Evolutionary conservation across 495 filamentous ascomycete genomes (phyloP), one percentile per base, ranked within the genome.

Genomic region (Penicillium atrosanguineum): DNA sequence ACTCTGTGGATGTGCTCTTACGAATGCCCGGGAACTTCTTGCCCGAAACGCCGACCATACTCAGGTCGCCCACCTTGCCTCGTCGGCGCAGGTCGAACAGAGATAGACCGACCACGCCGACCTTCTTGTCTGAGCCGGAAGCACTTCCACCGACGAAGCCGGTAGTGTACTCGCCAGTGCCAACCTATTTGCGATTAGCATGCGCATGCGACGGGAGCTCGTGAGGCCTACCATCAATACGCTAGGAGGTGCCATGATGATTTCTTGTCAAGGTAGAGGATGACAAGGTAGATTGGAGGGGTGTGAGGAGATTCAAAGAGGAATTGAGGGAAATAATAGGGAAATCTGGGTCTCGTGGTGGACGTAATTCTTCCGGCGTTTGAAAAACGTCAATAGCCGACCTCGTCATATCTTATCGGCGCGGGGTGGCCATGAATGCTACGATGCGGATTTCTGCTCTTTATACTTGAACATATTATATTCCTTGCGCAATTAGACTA

Each of bases 81-180:
- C 92, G 83, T 46, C 90, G 82, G 31, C 92, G 81, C 43, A 97
- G 81, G 63, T 97, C 92, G 64, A 97, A 96, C 55, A 97, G 75
- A 26, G 88, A 90, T 58, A 97, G 72, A 1, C 89, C 92, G 6
- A 97, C 92, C 0, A 97, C 92, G 46, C 92, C 92, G 15, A 96
- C 86, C 64, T 95, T 95, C 76, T 95, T 95, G 79, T 95, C 90
- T 28, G 88, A 91, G 9, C 79, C 80, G 1, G 89, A 93, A 43
- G 83, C 85, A 43, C 83, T 86, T 59, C 83, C 84, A 43, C 87
- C 89, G 56, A 91, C 88, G 61, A 90, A 94, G 36, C 90, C 90
- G 42, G 92, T 96, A 56, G 92, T 97, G 80, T 96, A 96, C 75
- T 97, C 91, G 51, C 92, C 90, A n/a, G 89, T 92, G 23, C 90